Evolutionary conservation across 225 moss, liverwort and hornwort species (phyloP), one percentile per base, ranked within the genome.

Genomic region (Marchantia paleacea): DNA sequence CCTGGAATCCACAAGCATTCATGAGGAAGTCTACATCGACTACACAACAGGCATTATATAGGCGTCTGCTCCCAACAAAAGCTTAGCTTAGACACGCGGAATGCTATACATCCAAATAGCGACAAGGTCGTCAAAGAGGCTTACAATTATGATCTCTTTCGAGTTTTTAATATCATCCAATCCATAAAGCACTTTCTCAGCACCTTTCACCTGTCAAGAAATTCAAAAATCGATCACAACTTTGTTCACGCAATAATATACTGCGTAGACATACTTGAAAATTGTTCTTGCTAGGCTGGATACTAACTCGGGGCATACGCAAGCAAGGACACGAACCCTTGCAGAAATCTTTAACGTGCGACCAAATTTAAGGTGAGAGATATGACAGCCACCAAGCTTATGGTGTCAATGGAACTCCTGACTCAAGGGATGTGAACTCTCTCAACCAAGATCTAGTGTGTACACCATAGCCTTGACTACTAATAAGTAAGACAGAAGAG

Each of bases 61-160:
- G 24, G 18, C 0, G n/a, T 51, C 58, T 58, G 3, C 14, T 58
- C 13, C 58, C 16, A 58, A 29, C 48, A 72, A 52, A 20, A 10
- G 39, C 39, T 39, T n/a, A 7, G 51, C n/a, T 9, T 0, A 51
- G 11, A 72, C 3, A 66, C 28, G 12, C 12, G 28, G 54, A 49
- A 10, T 69, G 49, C 25, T 48, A 62, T 53, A 7, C 51, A 65
- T 4, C 39, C 48, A 2, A n/a, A 72, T 51, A 0, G 15, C 15
- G 52, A 12, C 48, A 5, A 55, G 52, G 6, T 67, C 24, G 11
- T n/a, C 26, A 58, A 31, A 25, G 10, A 16, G 68, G 77, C 81
- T 9, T 87, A 97, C 99, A 48, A 99, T 95, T 51, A 99, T 92
- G 61, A 99, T 91, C 82, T 99, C 95, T 54, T 90, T 88, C 10